Conservation (phyloP, 768 basidiomycete species). For the Trametes cubensis region DNA sequence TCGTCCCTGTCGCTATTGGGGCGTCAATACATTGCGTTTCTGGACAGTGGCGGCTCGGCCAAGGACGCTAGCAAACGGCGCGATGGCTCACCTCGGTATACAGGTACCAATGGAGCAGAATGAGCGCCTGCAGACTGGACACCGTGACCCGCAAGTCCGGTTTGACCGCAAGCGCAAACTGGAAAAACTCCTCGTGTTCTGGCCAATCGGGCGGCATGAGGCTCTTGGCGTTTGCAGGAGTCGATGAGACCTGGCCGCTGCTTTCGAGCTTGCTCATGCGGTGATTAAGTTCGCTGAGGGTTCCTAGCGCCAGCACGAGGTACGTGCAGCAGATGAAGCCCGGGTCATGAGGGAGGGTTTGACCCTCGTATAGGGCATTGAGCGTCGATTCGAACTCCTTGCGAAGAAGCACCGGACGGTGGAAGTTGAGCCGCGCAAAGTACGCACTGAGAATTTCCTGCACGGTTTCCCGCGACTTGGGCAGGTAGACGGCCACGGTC, state of each 20-base stretch:
- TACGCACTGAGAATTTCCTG: conserved; percentile 67
- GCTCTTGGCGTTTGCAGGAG: conserved; percentile 47
- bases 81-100: conserved; percentile 71
- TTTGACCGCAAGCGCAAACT: conserved; percentile 74
- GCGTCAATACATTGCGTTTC: conserved; percentile 8
- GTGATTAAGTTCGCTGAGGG: conserved; percentile 80
- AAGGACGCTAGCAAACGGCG: neutral
- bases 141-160: conserved; percentile 83
- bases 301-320: conserved; percentile 77
- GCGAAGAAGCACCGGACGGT: conserved; percentile 76
- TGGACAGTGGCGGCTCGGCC: no score
- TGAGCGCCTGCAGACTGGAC: conserved; percentile 80
- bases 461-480: conserved; percentile 73
- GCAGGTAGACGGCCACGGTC: conserved; percentile 64
- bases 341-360: conserved; percentile 60
- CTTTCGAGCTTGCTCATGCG: conserved; percentile 58
- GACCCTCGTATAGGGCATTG: conserved; percentile 65
- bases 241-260: conserved; percentile 40
- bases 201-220: conserved; percentile 75
- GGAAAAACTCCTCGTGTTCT: conserved; percentile 82
- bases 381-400: conserved; percentile 68
- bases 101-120: conserved; percentile 85
- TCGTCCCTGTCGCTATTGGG: conserved; percentile 77
- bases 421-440: conserved; percentile 75
- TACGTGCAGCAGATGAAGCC: conserved; percentile 81